Evolutionary conservation across 371 early-diverging fungal genomes (phyloP).

Genomic region (Enteropsectra breve): DNA sequence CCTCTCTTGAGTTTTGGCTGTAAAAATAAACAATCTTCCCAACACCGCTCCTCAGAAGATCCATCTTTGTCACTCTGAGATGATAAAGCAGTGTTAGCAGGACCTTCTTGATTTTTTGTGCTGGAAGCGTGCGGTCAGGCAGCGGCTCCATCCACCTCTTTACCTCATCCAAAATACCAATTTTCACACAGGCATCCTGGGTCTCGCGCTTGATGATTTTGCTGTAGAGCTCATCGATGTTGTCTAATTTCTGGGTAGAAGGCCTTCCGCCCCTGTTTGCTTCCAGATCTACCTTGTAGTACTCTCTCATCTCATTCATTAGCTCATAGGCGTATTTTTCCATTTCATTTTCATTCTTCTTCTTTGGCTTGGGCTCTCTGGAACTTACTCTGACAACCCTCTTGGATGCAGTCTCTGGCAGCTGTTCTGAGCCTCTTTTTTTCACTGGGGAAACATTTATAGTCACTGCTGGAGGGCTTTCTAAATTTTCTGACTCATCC

Average conservation of each 20-base stretch:
- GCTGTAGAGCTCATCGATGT: slow-evolving; percentile 66
- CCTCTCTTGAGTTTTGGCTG: slow-evolving; percentile 72
- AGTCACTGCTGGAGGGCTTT: too few species aligned
- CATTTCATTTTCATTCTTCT: slow-evolving; percentile 4
- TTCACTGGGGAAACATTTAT: too few species aligned
- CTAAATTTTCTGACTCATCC: too few species aligned
- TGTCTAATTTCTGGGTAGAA: slow-evolving; percentile 70
- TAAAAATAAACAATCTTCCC: slow-evolving; percentile 86
- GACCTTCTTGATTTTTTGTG: slow-evolving; percentile 73
- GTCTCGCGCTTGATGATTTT: slow-evolving; percentile 65
- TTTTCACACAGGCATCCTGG: slow-evolving; percentile 64
- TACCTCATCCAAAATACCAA: slow-evolving; percentile 72
- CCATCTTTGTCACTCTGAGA: slow-evolving; percentile 72
- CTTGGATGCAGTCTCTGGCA: background rate
- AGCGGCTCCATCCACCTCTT: slow-evolving; percentile 86
- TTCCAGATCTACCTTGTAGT: slow-evolving; percentile 68
- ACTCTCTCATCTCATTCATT: slow-evolving; percentile 67
- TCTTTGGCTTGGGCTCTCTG: slow-evolving; percentile 7
- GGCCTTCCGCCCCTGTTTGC: slow-evolving; percentile 67
- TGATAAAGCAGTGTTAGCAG: slow-evolving; percentile 69
- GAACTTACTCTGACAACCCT: background rate
- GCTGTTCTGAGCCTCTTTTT: too few species aligned
- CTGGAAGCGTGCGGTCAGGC: slow-evolving; percentile 80
- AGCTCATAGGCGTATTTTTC: slow-evolving; percentile 10
- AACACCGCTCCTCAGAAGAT: slow-evolving; percentile 72